Evolutionary conservation across 2,329 filamentous ascomycete genomes (phyloP).

Genomic region (Dactylonectria estremocensis): DNA sequence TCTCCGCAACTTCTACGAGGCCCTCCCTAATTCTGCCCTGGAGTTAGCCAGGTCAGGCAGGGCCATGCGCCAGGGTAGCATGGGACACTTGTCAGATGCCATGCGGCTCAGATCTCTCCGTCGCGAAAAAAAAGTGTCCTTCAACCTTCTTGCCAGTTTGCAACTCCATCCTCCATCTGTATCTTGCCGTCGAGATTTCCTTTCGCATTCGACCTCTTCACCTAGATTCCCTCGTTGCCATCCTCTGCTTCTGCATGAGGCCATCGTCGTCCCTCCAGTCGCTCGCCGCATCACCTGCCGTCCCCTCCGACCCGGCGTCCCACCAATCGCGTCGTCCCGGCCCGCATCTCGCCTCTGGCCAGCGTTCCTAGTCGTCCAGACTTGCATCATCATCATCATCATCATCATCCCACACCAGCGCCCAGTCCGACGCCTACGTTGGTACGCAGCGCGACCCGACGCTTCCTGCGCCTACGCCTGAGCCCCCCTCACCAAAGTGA

Average conservation of each 20-base stretch:
- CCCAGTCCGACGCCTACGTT: constrained; percentile 18
- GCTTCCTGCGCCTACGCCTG: constrained; percentile 37
- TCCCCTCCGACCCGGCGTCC: constrained; percentile 18
- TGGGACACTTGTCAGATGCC: background rate
- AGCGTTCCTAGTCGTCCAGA: constrained; percentile 16
- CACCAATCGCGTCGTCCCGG: constrained; percentile 26
- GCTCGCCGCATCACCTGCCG: constrained; percentile 12
- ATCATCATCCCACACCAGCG: constrained; percentile 12
- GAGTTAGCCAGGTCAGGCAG: background rate
- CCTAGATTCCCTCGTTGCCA: constrained; percentile 4
- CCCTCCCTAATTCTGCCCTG: constrained; percentile 6
- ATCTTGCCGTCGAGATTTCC: background rate
- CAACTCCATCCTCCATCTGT: background rate
- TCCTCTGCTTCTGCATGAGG: constrained; percentile 6
- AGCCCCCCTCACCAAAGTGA: constrained; percentile 31
- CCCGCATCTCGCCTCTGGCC: constrained; percentile 26
- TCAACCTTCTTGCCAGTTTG: background rate
- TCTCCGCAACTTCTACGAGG: background rate
- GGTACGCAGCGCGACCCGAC: constrained; percentile 32
- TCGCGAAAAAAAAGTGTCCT: constrained; percentile 8
- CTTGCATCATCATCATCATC: constrained; percentile 31
- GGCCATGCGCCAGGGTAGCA: background rate
- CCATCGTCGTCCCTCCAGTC: constrained; percentile 21
- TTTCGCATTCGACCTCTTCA: constrained; percentile 1
- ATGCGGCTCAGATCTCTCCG: constrained; percentile 10